Base-by-base conservation (phyloP, 2,329 filamentous ascomycete species). In the Coniochaeta hoffmannii region DNA sequence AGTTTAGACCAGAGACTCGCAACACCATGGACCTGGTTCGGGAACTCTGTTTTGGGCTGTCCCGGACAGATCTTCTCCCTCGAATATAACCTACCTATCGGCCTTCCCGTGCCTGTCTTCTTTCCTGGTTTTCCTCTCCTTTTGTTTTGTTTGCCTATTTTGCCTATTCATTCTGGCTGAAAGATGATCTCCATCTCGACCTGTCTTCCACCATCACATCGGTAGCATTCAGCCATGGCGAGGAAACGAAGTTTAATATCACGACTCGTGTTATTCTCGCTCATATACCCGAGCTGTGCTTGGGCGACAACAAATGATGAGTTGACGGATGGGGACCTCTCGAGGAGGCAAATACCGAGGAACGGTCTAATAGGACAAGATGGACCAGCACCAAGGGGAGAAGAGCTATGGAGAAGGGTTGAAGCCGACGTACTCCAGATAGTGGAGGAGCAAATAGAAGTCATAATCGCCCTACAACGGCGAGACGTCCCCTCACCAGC, bases 241-340 rank as follows among this genome's bases (percentile, higher is more conserved):
- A 53, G 36, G 46, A 60, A 52, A 57, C 52, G 19, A 26, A 24
- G 58, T 54, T 53, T 60, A 59, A 50, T 56, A 32, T 32, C 31
- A 44, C 56, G 55, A 26, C 56, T 66, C 31, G 56, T 56, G 32
- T 61, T 65, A 54, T 59, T 65, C 12, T 57, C 66, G 14, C 53
- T 66, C 46, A 53, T 65, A 3, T 55, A 56, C 26, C 60, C 62
- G 53, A 61, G 60, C 59, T 63, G 58, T 58, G 63, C 64, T 58
- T 62, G 58, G 61, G 60, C 59, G 46, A 53, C 54, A 22, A n/a
- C 2, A 8, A 8, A 28, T 46, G 8, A 46, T 46, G 41, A 26
- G 19, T 19, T 35, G 55, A 55, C 35, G 46, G 51, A 51, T 36
- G 44, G 50, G 50, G 53, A 57, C 17, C 34, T 36, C 53, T 49